Evolutionary conservation across 1,284 basidiomycete species (phyloP).

Genomic region (Sporisorium iseilematis-ciliati): DNA sequence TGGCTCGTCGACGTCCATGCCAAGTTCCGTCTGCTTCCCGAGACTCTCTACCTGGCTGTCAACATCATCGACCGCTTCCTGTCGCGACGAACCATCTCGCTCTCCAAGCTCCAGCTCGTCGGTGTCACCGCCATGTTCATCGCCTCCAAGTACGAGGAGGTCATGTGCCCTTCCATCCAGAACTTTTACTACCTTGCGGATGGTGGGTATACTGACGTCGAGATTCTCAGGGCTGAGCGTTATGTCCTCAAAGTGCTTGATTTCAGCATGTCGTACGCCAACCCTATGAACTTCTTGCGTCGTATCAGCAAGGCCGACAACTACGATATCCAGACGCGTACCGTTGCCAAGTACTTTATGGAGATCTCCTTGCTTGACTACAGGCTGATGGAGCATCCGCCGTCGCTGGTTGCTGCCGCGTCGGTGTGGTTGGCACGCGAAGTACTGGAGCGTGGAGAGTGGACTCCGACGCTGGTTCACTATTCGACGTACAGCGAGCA

Average conservation of each 20-base stretch:
- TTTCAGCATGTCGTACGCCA: slow-evolving; percentile 92
- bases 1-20: slow-evolving; percentile 97
- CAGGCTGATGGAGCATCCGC: slow-evolving; percentile 82
- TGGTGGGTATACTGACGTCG: slow-evolving; percentile 65
- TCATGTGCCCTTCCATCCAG: slow-evolving; percentile 86
- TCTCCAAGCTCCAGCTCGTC: slow-evolving; percentile 93
- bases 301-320: slow-evolving; percentile 72
- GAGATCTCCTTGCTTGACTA: slow-evolving; percentile 92
- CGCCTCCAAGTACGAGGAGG: slow-evolving; percentile 95
- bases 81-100: slow-evolving; percentile 86
- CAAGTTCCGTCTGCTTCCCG: slow-evolving; percentile 91
- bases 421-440: slow-evolving; percentile 91
- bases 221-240: slow-evolving; percentile 78
- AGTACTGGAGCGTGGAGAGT: slow-evolving; percentile 83
- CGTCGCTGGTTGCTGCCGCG: slow-evolving; percentile 88
- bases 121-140: slow-evolving; percentile 94
- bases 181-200: slow-evolving; percentile 78
- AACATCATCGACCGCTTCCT: slow-evolving; percentile 98
- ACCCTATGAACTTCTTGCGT: slow-evolving; percentile 91
- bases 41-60: slow-evolving; percentile 92
- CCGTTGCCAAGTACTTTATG: slow-evolving; percentile 82
- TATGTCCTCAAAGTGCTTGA: slow-evolving; percentile 92
- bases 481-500: slow-evolving; percentile 91
- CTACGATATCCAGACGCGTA: slow-evolving; percentile 84
- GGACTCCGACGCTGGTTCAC: slow-evolving; percentile 86